These are phyloP conservation scores for Colletotrichum graminicola DNA, from an alignment of 2,329 filamentous ascomycete genomes.

Conservation along the genomic window DNA sequence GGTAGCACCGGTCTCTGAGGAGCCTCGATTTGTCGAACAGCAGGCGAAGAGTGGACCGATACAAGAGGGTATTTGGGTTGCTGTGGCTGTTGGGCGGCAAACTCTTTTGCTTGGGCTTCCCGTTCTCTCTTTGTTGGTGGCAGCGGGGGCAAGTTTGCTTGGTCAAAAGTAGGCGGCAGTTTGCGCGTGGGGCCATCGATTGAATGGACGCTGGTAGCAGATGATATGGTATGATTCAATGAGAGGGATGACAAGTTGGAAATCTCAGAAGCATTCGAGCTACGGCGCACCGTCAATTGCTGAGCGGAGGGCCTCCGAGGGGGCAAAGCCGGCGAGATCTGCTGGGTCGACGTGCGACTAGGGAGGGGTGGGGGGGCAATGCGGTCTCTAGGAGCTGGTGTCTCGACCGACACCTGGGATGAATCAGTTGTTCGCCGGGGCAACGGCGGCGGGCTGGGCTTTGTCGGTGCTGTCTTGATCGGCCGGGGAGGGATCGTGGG, in stretches of 20 bases:
- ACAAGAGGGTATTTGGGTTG: conserved; percentile 51
- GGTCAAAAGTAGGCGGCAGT: conserved; percentile 68
- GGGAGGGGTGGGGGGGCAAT: conserved; percentile 54
- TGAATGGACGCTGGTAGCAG: conserved; percentile 62
- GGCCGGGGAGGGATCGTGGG: conserved; percentile 57
- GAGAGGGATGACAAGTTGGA: conserved; percentile 68
- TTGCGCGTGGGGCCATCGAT: conserved; percentile 59
- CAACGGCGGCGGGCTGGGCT: conserved; percentile 52
- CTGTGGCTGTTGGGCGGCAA: conserved; percentile 24
- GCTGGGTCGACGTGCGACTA: conserved; percentile 53
- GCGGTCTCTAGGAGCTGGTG: conserved; percentile 46
- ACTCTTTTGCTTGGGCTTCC: conserved; percentile 59
- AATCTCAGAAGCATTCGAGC: conserved; percentile 69
- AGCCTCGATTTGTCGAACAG: conserved; percentile 51
- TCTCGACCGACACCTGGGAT: conserved; percentile 41
- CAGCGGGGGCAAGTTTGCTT: conserved; percentile 68
- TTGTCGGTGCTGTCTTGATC: conserved; percentile 44
- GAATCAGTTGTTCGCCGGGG: conserved; percentile 53
- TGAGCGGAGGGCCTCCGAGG: conserved; percentile 63
- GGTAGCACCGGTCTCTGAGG: conserved; percentile 58
- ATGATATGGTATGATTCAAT: conserved; percentile 58
- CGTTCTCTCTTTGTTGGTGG: conserved; percentile 67
- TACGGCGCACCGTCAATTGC: conserved; percentile 59
- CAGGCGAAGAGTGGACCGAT: conserved; percentile 55
- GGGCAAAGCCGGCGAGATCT: conserved; percentile 62